These are phyloP conservation scores for Nasturtium officinale DNA, from an alignment of 345 rosid genomes.

Conservation along the genomic window DNA sequence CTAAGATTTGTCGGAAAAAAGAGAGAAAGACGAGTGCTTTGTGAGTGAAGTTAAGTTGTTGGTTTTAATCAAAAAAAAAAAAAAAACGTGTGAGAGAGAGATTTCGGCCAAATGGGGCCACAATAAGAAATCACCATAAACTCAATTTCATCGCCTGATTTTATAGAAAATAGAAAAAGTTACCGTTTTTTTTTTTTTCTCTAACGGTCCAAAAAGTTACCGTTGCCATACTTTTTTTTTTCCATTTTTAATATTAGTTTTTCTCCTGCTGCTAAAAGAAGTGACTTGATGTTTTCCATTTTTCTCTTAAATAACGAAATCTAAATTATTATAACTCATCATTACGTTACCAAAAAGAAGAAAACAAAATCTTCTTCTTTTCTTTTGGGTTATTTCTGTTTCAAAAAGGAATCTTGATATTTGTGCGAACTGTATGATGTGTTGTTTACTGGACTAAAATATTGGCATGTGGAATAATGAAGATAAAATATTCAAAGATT, in stretches of 20 bases:
- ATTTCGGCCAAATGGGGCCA: constrained; percentile 31
- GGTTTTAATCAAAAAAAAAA: neutral
- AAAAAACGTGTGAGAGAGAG: no score
- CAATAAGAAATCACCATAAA: constrained; percentile 25
- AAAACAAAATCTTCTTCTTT: constrained; percentile 9
- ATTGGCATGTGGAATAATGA: no score
- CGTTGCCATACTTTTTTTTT: neutral
- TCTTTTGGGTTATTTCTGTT: constrained; percentile 39
- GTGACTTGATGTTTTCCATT: neutral
- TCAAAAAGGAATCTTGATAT: constrained; percentile 27
- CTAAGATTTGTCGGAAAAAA: constrained; percentile 19
- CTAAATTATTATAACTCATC: neutral
- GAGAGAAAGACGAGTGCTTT: constrained; percentile 19
- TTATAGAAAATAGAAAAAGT: neutral
- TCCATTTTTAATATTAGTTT: no score
- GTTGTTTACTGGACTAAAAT: no score
- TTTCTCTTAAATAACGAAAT: neutral
- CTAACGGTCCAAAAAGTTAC: neutral
- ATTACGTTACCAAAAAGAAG: no score
- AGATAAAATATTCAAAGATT: no score
- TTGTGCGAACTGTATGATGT: no score
- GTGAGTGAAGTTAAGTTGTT: neutral
- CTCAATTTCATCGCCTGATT: constrained; percentile 39
- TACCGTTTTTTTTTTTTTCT: no score
- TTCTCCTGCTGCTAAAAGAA: no score